Evolutionary conservation across 495 filamentous ascomycete species (phyloP).

Genomic region (Penicillium bialowiezense): DNA sequence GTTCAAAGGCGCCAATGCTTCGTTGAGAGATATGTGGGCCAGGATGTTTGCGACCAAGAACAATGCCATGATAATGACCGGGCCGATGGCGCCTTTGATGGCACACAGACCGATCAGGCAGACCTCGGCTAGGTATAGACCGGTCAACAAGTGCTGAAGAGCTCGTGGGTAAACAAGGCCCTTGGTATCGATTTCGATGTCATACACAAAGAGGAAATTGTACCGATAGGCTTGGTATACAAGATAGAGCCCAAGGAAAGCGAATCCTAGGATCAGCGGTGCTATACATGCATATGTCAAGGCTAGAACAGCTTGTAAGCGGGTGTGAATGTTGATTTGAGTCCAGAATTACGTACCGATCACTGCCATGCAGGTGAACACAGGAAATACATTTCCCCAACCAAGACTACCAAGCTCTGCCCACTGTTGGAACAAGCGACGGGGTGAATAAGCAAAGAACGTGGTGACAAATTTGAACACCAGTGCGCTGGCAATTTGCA

Average conservation of each 20-base stretch:
- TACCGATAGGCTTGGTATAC: conserved; percentile 91
- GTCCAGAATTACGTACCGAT: conserved; percentile 51
- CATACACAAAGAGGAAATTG: conserved; percentile 86
- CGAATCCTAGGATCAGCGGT: conserved; percentile 80
- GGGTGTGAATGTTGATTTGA: no score
- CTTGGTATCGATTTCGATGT: conserved; percentile 79
- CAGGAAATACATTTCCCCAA: conserved; percentile 83
- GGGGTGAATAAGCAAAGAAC: conserved; percentile 59
- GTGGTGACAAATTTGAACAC: conserved; percentile 74
- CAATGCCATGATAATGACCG: conserved; percentile 73
- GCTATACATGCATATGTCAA: conserved; percentile 84
- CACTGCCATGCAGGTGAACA: conserved; percentile 84
- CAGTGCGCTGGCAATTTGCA: conserved; percentile 70
- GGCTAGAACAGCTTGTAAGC: conserved; percentile 28
- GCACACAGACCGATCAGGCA: conserved; percentile 86
- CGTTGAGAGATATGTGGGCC: conserved; percentile 74
- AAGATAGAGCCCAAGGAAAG: conserved; percentile 70
- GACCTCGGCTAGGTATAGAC: conserved; percentile 77
- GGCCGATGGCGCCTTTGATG: conserved; percentile 65
- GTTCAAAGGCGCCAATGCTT: conserved; percentile 68
- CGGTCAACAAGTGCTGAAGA: conserved; percentile 79
- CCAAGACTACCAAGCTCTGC: conserved; percentile 56
- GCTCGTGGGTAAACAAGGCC: conserved; percentile 84
- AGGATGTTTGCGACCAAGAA: conserved; percentile 74
- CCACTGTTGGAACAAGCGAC: conserved; percentile 63